Evolutionary conservation across 1,284 basidiomycete species (phyloP).

Genomic region (Apiotrichum laibachii): DNA sequence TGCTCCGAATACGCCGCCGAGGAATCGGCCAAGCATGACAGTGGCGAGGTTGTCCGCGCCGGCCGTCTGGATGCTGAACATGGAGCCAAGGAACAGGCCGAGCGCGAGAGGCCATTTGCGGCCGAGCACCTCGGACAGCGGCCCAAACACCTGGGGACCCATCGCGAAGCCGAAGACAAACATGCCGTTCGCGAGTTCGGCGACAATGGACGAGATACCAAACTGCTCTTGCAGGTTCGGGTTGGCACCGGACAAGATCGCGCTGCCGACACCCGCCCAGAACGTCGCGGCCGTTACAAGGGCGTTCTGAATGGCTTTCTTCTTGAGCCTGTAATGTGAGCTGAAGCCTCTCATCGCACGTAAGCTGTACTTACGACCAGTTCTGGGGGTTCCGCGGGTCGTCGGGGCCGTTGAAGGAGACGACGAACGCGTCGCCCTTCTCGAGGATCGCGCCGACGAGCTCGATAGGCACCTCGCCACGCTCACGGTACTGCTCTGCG

Average conservation of each 20-base stretch:
- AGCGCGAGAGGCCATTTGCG: slow-evolving; percentile 37
- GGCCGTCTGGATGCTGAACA: slow-evolving; percentile 43
- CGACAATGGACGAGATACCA: slow-evolving; percentile 16
- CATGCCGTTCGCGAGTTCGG: slow-evolving; percentile 23
- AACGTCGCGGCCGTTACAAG: slow-evolving; percentile 24
- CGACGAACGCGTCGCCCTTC: slow-evolving; percentile 27
- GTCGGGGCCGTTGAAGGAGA: slow-evolving; percentile 63
- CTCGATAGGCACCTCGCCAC: slow-evolving; percentile 16
- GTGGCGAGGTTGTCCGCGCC: slow-evolving; percentile 61
- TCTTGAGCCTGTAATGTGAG: slow-evolving; percentile 6
- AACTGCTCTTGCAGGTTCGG: slow-evolving; percentile 10
- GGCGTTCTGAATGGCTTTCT: slow-evolving; percentile 20
- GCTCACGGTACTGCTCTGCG: neutral
- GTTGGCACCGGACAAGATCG: slow-evolving; percentile 16
- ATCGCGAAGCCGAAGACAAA: slow-evolving; percentile 48
- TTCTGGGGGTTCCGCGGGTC: slow-evolving; percentile 67
- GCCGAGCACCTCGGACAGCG: slow-evolving; percentile 60
- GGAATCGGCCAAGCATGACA: slow-evolving; percentile 64
- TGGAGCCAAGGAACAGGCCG: slow-evolving; percentile 31
- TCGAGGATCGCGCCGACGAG: slow-evolving; percentile 17
- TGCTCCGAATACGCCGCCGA: slow-evolving; percentile 56
- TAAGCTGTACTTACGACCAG: slow-evolving; percentile 53
- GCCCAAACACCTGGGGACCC: slow-evolving; percentile 60
- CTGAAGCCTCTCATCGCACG: neutral
- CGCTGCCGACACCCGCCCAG: slow-evolving; percentile 20